Evolutionary conservation across 2,329 filamentous ascomycete species (phyloP).

Genomic region (Beauveria asiatica): DNA sequence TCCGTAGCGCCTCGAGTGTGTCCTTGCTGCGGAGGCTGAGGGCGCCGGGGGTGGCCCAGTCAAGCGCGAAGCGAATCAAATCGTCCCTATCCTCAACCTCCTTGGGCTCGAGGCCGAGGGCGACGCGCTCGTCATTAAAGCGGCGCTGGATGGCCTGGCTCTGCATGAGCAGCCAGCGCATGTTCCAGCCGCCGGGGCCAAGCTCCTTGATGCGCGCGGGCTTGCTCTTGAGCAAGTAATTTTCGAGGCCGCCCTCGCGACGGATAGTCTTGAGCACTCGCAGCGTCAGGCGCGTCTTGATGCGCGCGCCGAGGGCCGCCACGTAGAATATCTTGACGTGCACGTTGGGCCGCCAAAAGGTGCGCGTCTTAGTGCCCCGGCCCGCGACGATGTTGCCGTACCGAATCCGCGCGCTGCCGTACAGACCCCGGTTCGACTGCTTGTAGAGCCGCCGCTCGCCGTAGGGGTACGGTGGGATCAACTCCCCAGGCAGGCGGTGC

Average conservation of each 20-base stretch:
- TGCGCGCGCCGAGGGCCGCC: constrained; percentile 48
- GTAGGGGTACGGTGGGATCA: constrained; percentile 64
- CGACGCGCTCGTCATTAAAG: constrained; percentile 56
- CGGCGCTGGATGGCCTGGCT: constrained; percentile 55
- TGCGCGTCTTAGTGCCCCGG: constrained; percentile 61
- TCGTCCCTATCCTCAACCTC: constrained; percentile 28
- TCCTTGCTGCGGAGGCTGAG: constrained; percentile 27
- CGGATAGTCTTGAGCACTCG: constrained; percentile 67
- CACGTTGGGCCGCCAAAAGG: constrained; percentile 65
- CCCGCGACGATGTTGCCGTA: constrained; percentile 74
- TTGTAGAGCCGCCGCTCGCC: constrained; percentile 65
- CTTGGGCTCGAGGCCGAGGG: constrained; percentile 49
- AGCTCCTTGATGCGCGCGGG: constrained; percentile 72
- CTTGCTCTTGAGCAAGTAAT: constrained; percentile 80
- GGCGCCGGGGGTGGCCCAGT: constrained; percentile 33
- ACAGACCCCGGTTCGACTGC: constrained; percentile 69
- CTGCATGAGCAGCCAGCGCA: constrained; percentile 87
- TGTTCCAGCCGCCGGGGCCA: constrained; percentile 80
- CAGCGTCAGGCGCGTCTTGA: constrained; percentile 62
- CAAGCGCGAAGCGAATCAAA: constrained; percentile 32
- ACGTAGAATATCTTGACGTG: constrained; percentile 60
- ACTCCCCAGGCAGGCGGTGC: constrained; percentile 35
- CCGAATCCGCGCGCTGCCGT: constrained; percentile 60
- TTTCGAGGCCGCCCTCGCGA: constrained; percentile 81
- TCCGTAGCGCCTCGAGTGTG: constrained; percentile 30